Conservation (phyloP, 2,329 filamentous ascomycete species). For the Phaeosphaeriaceae sp. region DNA sequence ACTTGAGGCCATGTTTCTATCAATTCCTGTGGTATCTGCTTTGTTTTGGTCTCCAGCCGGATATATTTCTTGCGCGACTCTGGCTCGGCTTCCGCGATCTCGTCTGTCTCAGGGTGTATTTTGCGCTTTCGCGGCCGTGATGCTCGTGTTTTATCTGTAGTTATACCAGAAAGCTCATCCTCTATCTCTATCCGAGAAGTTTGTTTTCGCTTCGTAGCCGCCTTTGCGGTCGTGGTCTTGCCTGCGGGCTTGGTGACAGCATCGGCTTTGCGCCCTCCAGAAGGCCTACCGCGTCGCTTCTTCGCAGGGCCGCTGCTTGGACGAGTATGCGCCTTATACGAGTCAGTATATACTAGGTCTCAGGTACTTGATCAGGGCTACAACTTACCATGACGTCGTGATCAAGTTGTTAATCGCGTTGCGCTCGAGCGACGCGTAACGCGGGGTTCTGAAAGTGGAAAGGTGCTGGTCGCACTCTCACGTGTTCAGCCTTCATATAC, state of each 20-base stretch:
- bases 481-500: background rate
- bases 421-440: conserved; percentile 14
- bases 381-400: conserved; percentile 40
- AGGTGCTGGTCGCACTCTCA: conserved; percentile 4
- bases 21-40: conserved; percentile 44
- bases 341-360: conserved; percentile 17
- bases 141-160: conserved; percentile 3
- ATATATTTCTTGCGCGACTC: conserved; percentile 33
- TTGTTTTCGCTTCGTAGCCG: conserved; percentile 17
- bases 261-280: conserved; percentile 28
- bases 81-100: conserved; percentile 23
- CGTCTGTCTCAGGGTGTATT: conserved; percentile 20
- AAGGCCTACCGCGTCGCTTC: conserved; percentile 34
- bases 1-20: conserved; percentile 62
- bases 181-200: conserved; percentile 15
- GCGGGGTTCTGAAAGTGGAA: background rate
- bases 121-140: conserved; percentile 29
- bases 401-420: conserved; percentile 22
- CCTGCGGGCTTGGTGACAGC: conserved; percentile 16
- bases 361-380: background rate
- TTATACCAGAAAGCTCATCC: conserved; percentile 14
- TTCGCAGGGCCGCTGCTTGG: conserved; percentile 13
- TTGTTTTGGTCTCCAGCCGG: conserved; percentile 44
- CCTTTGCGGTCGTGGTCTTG: conserved; percentile 18
- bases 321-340: conserved; percentile 32